Evolutionary conservation across 2,329 filamentous ascomycete genomes (phyloP), one percentile per base, ranked within the genome.

Genomic region (Epichloe sp.): DNA sequence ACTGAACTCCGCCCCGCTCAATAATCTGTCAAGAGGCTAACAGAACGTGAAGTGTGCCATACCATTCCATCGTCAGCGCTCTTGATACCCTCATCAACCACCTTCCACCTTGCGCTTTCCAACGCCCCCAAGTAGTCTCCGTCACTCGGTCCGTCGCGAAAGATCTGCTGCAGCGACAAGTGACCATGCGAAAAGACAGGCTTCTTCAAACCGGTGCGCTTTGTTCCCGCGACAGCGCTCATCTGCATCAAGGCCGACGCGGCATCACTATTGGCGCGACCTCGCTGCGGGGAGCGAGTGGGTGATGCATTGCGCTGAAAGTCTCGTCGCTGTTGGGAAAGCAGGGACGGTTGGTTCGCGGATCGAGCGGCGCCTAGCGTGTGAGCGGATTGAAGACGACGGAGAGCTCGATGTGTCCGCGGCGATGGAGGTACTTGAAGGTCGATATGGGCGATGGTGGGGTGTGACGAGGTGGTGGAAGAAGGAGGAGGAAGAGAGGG

Each of bases 41-140:
- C 15, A 21, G 15, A 21, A 38, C 36, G 23, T 21, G 5, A 11
- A 6, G 21, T 44, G 11, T 14, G 17, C 26, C 62, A 73, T 66
- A 88, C 85, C 85, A 89, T 90, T 73, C 86, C 86, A 67, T 91
- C 86, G 57, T 76, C 78, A 61, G 88, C 86, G 59, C 81, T 82
- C 62, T 85, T 86, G 63, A 90, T 80, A 54, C 86, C 86, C 60
- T 87, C 80, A 56, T 85, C 80, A 49, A 90, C 70, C 48, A 91
- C 83, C 60, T 85, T 85, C 67, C 83, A 79, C 47, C 86, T 78
- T 59, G 85, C 72, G 58, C 83, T 84, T 60, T 86, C 82, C 48
- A 91, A 70, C 8, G 82, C 82, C 17, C 78, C 77, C 23, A 74
- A 64, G 23, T 84, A 72, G 64, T 93, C 82, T 19, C 82, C 85